Evolutionary conservation across 768 basidiomycete species (phyloP), one percentile per base, ranked within the genome.

Genomic region (Symmetrospora coprosmae): DNA sequence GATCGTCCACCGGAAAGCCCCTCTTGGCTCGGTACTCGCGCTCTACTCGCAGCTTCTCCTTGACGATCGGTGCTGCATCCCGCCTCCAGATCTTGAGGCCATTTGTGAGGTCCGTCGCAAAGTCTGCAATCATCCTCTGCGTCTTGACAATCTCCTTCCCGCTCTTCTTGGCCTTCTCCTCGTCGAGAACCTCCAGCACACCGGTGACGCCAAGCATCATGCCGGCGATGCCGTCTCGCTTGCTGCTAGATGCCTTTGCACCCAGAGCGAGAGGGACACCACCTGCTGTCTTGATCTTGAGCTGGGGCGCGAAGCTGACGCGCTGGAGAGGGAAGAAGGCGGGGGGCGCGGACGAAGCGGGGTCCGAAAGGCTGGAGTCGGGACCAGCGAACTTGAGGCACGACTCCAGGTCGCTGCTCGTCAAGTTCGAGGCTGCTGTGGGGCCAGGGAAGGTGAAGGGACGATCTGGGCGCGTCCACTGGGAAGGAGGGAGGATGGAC

Each of bases 261-360:
- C 8, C 19, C 23, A 61, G 27, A 21, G 47, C 17, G 46, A 69
- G 50, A 0, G 65, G 56, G 31, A 66, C 58, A 0, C 68, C 68
- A 30, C 50, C 53, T 1, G 41, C 19, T 2, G 64, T 63, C 14
- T 59, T 59, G 61, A 69, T 62, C 7, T 65, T 37, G 3, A 69
- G 52, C 13, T 67, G 64, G 19, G 67, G 68, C 3, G 68, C 60
- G 59, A 69, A 69, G 16, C 64, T 61, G 59, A 69, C 65, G 38
- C 67, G 65, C 30, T 66, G 64, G 25, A 65, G 63, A 21, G 68
- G 68, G 60, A 69, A 69, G 64, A 69, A 69, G 27, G 68, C 68
- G 23, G 68, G 66, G 14, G 68, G 68, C 9, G 67, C 63, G 11
- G 62, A 58, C 27, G 47, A 50, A 28, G 9, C 17, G 49, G 49